These are phyloP conservation scores for Kodamaea jinghongensis DNA, from an alignment of 805 yeast genomes.

Conservation along the genomic window DNA sequence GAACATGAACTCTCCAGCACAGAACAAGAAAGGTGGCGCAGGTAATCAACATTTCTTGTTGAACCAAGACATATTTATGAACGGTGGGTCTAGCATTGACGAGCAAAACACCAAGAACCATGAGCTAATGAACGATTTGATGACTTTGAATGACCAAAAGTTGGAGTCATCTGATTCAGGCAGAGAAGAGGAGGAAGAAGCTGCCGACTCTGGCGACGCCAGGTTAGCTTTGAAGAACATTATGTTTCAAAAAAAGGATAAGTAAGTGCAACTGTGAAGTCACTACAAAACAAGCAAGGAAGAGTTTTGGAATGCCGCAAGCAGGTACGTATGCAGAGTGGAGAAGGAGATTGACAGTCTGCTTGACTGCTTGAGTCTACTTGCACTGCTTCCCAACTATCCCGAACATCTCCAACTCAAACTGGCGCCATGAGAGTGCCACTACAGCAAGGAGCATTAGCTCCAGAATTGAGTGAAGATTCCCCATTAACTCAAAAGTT, in stretches of 20 bases:
- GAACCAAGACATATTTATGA: constrained; percentile 30
- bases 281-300: too few relatives aligned
- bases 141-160: constrained; percentile 13
- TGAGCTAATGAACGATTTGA: constrained; percentile 18
- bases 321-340: too few relatives aligned
- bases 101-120: constrained; percentile 4
- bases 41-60: constrained; percentile 16
- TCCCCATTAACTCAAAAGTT: too few relatives aligned
- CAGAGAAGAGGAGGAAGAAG: not conserved
- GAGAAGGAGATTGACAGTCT: too few relatives aligned
- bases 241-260: constrained; percentile 13
- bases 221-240: constrained; percentile 36
- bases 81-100: constrained; percentile 8
- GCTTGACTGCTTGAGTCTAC: too few relatives aligned
- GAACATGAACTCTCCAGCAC: constrained; percentile 32
- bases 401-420: too few relatives aligned
- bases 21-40: constrained; percentile 14
- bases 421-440: too few relatives aligned
- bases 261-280: not conserved
- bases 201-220: constrained; percentile 36
- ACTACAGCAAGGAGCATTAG: too few relatives aligned
- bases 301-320: too few relatives aligned
- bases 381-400: too few relatives aligned
- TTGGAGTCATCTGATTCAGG: not conserved
- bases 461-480: too few relatives aligned